These are phyloP conservation scores for Agapanthus africanus DNA, from an alignment of 106 monocot species.

Conservation along the genomic window DNA sequence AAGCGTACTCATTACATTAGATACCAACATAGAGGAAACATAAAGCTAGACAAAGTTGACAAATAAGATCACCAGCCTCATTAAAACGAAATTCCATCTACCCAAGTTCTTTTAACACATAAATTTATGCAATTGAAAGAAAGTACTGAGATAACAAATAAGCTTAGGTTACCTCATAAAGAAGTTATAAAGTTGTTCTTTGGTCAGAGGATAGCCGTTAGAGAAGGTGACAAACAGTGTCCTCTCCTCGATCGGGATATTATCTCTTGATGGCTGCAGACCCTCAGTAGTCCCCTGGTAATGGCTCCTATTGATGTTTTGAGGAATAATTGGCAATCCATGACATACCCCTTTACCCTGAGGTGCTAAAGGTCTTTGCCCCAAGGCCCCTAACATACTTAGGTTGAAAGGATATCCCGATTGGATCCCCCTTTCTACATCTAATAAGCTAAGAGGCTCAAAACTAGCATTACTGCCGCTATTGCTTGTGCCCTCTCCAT, in stretches of 20 bases:
- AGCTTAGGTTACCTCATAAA: slow-evolving; percentile 73
- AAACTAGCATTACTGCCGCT: not conserved
- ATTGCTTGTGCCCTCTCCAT: slow-evolving; percentile 21
- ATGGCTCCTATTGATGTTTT: not conserved
- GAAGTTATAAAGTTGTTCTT: slow-evolving; percentile 45
- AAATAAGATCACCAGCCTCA: no score
- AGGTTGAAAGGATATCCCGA: slow-evolving; percentile 10
- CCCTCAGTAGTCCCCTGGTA: not conserved
- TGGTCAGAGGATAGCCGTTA: slow-evolving; percentile 62
- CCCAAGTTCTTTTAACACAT: no score
- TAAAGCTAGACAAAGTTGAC: no score
- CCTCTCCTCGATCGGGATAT: slow-evolving; percentile 50
- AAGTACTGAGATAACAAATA: no score
- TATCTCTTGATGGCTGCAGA: not conserved
- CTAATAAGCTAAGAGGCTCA: slow-evolving; percentile 1
- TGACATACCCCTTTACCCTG: not conserved
- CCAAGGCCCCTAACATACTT: not conserved
- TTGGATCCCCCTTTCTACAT: slow-evolving; percentile 5
- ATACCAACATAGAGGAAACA: no score
- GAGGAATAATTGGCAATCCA: not conserved
- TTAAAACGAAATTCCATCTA: no score
- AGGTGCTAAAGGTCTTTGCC: no score
- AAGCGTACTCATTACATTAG: no score
- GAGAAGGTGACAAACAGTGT: slow-evolving; percentile 85
- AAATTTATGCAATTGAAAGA: no score